These are phyloP conservation scores for Ceratocystis variospora DNA, from an alignment of 2,329 filamentous ascomycete genomes.

Conservation along the genomic window DNA sequence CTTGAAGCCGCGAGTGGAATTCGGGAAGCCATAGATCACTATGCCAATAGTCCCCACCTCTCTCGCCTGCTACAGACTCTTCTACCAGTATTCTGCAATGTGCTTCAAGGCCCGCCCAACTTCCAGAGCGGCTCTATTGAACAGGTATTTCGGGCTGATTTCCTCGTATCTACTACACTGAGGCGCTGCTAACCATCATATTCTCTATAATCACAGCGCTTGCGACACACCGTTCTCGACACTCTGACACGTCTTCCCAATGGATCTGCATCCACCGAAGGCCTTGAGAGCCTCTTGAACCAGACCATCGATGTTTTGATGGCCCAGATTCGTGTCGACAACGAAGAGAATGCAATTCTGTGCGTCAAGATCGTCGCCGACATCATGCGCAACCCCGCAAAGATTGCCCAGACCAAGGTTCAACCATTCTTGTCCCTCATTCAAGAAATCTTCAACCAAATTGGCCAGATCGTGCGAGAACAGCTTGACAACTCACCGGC, in stretches of 20 bases:
- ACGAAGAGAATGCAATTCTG: conserved; percentile 96
- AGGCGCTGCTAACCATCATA: conserved; percentile 21
- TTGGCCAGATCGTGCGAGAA: conserved; percentile 87
- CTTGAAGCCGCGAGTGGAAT: conserved; percentile 71
- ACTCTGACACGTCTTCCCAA: conserved; percentile 77
- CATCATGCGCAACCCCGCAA: conserved; percentile 82
- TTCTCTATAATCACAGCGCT: conserved; percentile 41
- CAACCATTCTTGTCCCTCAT: conserved; percentile 85
- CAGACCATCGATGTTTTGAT: conserved; percentile 86
- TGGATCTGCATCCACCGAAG: conserved; percentile 56
- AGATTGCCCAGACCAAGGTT: conserved; percentile 63
- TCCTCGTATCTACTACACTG: neutral
- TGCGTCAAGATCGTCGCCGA: conserved; percentile 98
- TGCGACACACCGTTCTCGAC: conserved; percentile 86
- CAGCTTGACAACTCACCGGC: conserved; percentile 71
- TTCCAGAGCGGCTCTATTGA: conserved; percentile 85
- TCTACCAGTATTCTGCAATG: conserved; percentile 77
- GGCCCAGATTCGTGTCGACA: conserved; percentile 76
- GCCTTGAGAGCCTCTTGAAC: conserved; percentile 74
- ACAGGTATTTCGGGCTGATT: conserved; percentile 45
- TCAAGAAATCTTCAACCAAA: conserved; percentile 87
- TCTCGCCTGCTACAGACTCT: conserved; percentile 69
- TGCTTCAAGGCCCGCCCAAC: conserved; percentile 72
- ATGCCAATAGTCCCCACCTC: conserved; percentile 66
- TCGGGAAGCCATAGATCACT: conserved; percentile 83